These are phyloP conservation scores for Vigna hirtella DNA, from an alignment of 306 rosid genomes.

Conservation along the genomic window DNA sequence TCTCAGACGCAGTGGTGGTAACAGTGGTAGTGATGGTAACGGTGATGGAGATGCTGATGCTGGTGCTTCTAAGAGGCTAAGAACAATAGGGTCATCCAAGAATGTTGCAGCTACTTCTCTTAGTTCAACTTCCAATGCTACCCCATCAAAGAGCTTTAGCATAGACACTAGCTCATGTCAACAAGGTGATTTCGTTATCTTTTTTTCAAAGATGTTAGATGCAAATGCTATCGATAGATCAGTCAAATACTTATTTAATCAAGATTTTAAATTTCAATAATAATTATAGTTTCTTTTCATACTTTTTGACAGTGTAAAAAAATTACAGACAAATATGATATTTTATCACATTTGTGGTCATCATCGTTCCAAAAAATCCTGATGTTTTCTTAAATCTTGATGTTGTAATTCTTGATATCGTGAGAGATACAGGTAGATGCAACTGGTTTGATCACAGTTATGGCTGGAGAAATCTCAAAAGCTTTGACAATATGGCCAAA, in stretches of 20 bases:
- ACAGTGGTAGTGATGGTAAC: conserved; percentile 22
- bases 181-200: conserved; percentile 51
- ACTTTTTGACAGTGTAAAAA: not conserved
- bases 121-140: conserved; percentile 61
- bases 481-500: not conserved
- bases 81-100: conserved; percentile 52
- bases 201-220: not conserved
- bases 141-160: conserved; percentile 60
- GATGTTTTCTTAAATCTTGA: not conserved
- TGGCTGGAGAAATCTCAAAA: not conserved
- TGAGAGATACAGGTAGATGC: not conserved
- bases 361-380: not conserved
- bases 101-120: conserved; percentile 60
- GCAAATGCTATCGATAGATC: not conserved
- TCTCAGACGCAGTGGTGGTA: conserved; percentile 52
- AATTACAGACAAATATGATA: not conserved
- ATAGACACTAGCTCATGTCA: conserved; percentile 56
- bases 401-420: not conserved
- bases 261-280: not conserved
- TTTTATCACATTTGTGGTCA: not conserved
- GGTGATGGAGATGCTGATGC: conserved; percentile 37
- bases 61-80: conserved; percentile 67
- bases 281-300: not conserved
- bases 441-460: not conserved
- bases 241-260: not conserved